These are phyloP conservation scores for Auricularia cornea DNA, from an alignment of 768 basidiomycete species.

Conservation along the genomic window DNA sequence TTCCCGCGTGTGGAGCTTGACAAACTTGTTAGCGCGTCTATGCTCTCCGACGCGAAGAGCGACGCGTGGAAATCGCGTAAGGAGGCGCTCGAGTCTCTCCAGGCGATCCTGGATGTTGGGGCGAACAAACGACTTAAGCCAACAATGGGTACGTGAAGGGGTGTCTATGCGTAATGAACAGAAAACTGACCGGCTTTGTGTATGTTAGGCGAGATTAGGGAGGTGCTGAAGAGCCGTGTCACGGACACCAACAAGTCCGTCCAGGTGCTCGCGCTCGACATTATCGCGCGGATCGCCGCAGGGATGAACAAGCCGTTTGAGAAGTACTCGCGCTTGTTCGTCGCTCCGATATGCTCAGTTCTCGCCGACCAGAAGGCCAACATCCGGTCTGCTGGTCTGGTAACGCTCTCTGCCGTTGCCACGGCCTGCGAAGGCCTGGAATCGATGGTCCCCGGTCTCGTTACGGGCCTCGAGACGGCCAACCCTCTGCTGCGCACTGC, in stretches of 20 bases:
- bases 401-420: constrained; percentile 75
- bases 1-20: constrained; percentile 95
- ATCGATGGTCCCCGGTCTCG: constrained; percentile 66
- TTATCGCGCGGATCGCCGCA: constrained; percentile 78
- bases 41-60: constrained; percentile 76
- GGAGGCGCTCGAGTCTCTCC: constrained; percentile 81
- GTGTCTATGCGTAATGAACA: not conserved
- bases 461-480: constrained; percentile 69
- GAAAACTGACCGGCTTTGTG: not conserved
- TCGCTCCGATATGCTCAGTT: constrained; percentile 68
- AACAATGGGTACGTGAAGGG: constrained; percentile 59
- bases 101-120: constrained; percentile 80
- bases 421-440: constrained; percentile 81
- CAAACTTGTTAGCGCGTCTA: constrained; percentile 69
- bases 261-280: constrained; percentile 81
- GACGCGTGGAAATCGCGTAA: constrained; percentile 97
- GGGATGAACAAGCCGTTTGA: constrained; percentile 97
- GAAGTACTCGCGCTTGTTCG: constrained; percentile 72
- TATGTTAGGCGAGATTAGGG: constrained; percentile 76
- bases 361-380: constrained; percentile 90
- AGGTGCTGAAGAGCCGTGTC: constrained; percentile 79
- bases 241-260: constrained; percentile 92
- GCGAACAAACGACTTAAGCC: constrained; percentile 89
- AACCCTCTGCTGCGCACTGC: constrained; percentile 85
- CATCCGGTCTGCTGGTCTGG: constrained; percentile 68